phyloP scores from a whole-genome alignment of 2,329 filamentous ascomycete species.

The Escovopsis sp. region DNA sequence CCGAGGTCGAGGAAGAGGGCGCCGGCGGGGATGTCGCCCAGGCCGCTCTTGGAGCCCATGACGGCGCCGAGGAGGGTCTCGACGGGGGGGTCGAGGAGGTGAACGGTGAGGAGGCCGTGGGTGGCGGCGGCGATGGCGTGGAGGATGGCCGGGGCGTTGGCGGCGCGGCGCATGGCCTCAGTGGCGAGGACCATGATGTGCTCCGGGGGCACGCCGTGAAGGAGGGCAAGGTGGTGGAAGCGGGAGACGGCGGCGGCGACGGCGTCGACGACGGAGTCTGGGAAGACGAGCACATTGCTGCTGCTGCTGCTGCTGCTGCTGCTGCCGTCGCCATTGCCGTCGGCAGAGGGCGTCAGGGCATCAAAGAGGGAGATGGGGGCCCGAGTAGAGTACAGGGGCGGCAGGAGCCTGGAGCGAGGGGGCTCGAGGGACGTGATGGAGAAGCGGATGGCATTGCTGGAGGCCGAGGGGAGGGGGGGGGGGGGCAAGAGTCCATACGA shows the following conservation, averaged over 20 bases:
- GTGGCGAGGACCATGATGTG: slow-evolving; percentile 71
- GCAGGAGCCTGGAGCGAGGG: slow-evolving; percentile 54
- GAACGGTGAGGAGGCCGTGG: slow-evolving; percentile 45
- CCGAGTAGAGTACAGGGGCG: slow-evolving; percentile 63
- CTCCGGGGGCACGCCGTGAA: slow-evolving; percentile 47
- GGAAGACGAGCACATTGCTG: slow-evolving; percentile 29
- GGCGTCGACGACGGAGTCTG: slow-evolving; percentile 40
- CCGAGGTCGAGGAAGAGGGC: slow-evolving; percentile 80
- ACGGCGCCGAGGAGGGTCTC: slow-evolving; percentile 68
- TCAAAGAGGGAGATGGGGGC: slow-evolving; percentile 78
- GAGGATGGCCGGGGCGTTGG: slow-evolving; percentile 57
- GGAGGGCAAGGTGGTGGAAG: slow-evolving; percentile 56
- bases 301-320: no score
- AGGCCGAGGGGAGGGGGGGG: slow-evolving; percentile 3
- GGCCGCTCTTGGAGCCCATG: slow-evolving; percentile 65
- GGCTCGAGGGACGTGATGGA: slow-evolving; percentile 72
- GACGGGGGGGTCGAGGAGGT: slow-evolving; percentile 60
- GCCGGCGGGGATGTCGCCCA: slow-evolving; percentile 41
- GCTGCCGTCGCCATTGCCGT: slow-evolving; percentile 16
- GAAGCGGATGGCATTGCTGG: slow-evolving; percentile 83
- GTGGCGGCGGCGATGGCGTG: slow-evolving; percentile 44
- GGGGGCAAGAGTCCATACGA: background rate
- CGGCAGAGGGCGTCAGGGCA: slow-evolving; percentile 42
- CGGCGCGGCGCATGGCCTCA: slow-evolving; percentile 70
- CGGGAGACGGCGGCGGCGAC: slow-evolving; percentile 52